Evolutionary conservation across 345 rosid genomes (phyloP).

Genomic region (Hypericum androsaemum): DNA sequence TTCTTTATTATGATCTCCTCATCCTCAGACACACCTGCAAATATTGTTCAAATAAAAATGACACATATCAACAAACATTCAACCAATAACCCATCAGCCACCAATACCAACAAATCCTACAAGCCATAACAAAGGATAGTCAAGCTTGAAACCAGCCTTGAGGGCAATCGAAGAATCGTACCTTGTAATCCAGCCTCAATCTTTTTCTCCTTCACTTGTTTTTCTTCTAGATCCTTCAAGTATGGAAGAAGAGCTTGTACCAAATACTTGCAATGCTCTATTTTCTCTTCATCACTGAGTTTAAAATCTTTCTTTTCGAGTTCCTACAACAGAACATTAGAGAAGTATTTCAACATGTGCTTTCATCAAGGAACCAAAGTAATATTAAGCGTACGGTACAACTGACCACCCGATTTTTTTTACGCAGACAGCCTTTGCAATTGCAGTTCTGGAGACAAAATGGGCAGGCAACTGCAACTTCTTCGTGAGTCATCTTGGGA

Average conservation of each 20-base stretch:
- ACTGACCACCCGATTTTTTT: slow-evolving; percentile 9
- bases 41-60: background rate
- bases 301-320: background rate
- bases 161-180: slow-evolving; percentile 12
- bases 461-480: slow-evolving; percentile 37
- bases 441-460: slow-evolving; percentile 46
- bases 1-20: slow-evolving; percentile 10
- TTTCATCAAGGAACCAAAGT: background rate
- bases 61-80: background rate
- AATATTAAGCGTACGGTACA: too few species aligned
- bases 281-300: slow-evolving; percentile 12
- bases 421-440: slow-evolving; percentile 59
- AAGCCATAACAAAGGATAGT: slow-evolving; percentile 11
- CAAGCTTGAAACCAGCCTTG: too few species aligned
- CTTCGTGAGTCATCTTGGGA: slow-evolving; percentile 21
- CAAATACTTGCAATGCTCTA: slow-evolving; percentile 26
- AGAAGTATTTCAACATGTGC: slow-evolving; percentile 2
- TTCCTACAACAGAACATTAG: slow-evolving; percentile 14
- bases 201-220: slow-evolving; percentile 37
- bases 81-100: background rate
- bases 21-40: slow-evolving; percentile 13
- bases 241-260: slow-evolving; percentile 36
- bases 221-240: slow-evolving; percentile 32
- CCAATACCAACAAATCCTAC: slow-evolving; percentile 8
- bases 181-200: slow-evolving; percentile 39